Evolutionary conservation across 805 yeast species (phyloP), one percentile per base, ranked within the genome.

Genomic region (Lipomyces yamadae): DNA sequence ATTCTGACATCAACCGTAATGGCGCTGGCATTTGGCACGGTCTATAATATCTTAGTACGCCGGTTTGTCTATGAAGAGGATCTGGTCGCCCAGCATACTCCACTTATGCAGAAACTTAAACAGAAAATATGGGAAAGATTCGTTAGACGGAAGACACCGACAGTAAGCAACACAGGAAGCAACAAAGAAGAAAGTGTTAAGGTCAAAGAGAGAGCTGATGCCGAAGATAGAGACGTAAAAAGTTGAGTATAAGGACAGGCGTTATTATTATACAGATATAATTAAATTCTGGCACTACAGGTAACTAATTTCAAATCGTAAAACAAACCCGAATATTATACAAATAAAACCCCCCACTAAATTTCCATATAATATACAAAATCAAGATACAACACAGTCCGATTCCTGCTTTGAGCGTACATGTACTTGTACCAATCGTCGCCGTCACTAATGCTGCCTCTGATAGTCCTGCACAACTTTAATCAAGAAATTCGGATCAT

Each of bases 1-100:
- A 95, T 95, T 57, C 81, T 95, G 69, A 91, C 98, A 0, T 91
- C 97, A 6, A 95, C 99, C 0, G 89, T 92, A 5, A 89, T 95
- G 91, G 92, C 98, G 0, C 80, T 95, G 65, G 88, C 94, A 0
- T 94, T 93, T 79, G 98, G 98, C 7, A 86, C 94, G 0, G 74
- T 93, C 1, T 92, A 88, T 80, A 93, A 94, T 74, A 79, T 92
- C 62, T 75, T 95, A 56, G 86, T 88, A 6, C 91, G 92, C 74
- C 82, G 86, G 73, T 84, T 90, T 10, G 87, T 92, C 0, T 85
- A 94, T 0, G 92, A 89, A 70, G 91, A 88, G 66, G 93, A 90
- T 64, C 84, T 86, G 2, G 88, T 85, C 54, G 69, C 65, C 1
- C 56, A 54, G 24, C 54, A 53, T 29, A 52, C 13, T 52, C 15